Evolutionary conservation across 495 filamentous ascomycete genomes (phyloP), one percentile per base, ranked within the genome.

Genomic region (Pyrenula massariospora): DNA sequence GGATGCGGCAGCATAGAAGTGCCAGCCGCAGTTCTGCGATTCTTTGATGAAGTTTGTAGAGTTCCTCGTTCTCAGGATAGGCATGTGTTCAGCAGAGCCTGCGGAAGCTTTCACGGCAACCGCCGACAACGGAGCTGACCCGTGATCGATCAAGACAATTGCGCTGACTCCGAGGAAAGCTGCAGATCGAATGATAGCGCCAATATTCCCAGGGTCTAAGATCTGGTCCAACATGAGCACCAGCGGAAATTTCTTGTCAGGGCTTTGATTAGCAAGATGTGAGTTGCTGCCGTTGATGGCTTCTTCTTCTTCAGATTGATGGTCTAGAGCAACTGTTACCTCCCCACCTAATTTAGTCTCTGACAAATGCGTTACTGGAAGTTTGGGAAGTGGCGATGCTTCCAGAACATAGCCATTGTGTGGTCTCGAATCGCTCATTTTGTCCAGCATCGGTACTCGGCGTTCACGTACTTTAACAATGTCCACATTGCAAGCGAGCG

Each of bases 391-490:
- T 10, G 86, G 87, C 0, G 91, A 95, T 22, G 85, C 84, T 69
- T 98, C 93, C 23, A 98, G 78, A 47, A 97, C 73, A 64, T 84
- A 90, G 55, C 92, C 83, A 67, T 96, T 98, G 66, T 98, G 93
- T 25, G 91, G 89, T 55, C 93, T 78, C n/a, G 83, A 82, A 15
- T 70, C 74, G 59, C 83, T 84, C 84, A 94, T 87, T 67, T 87
- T 91, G 65, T 95, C 87, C 67, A 98, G 73, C 22, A 91, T 64
- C 0, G 78, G 74, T 25, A 85, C 66, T 70, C 76, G 78, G 2
- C 78, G 81, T 8, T 64, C 73, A 1, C 70, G 68, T 31, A 71
- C 60, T 56, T 84, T 68, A 21, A 82, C 73, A 12, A 79, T 70
- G 5, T 70, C 60, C 23, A 96, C 68, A 25, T 75, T 68, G 54